phyloP scores from a whole-genome alignment of 768 basidiomycete genomes.

The Nidularia pulvinata region DNA sequence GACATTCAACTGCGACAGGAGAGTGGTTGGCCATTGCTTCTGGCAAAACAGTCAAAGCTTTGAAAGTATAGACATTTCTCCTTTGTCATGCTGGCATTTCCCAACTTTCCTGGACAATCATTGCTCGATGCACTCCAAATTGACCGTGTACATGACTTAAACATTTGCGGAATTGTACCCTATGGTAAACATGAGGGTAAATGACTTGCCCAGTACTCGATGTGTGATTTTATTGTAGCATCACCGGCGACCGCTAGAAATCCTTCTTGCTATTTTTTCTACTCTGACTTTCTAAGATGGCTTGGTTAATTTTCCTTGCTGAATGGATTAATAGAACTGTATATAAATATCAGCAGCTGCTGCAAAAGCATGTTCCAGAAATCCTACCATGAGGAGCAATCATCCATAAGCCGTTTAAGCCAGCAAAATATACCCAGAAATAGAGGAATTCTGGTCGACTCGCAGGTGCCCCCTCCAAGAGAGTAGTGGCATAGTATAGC shows the following conservation, averaged over 20 bases:
- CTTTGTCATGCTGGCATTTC: constrained; percentile 5
- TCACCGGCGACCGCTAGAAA: neutral
- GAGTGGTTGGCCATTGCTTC: constrained; percentile 89
- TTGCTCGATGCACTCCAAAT: no score
- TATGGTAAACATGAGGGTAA: no score
- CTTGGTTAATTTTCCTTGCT: neutral
- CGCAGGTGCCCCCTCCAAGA: constrained; percentile 6
- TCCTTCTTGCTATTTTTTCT: neutral
- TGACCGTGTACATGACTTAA: no score
- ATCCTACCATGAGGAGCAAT: constrained; percentile 5
- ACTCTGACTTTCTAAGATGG: neutral
- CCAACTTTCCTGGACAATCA: no score
- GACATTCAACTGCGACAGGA: constrained; percentile 71
- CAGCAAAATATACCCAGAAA: constrained; percentile 11
- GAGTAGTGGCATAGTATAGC: constrained; percentile 6
- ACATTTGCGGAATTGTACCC: no score
- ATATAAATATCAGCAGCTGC: no score
- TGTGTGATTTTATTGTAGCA: no score
- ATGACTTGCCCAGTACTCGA: constrained; percentile 9
- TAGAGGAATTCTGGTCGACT: constrained; percentile 8
- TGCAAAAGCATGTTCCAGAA: no score
- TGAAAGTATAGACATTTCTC: constrained; percentile 60
- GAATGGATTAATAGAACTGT: neutral
- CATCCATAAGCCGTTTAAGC: constrained; percentile 8
- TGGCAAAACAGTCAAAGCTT: constrained; percentile 78